A percentile compares a stretch with the other conserved stretches of the same genome.
Conservation (phyloP, 345 rosid genomes). For the Eucalyptus brandiana region DNA sequence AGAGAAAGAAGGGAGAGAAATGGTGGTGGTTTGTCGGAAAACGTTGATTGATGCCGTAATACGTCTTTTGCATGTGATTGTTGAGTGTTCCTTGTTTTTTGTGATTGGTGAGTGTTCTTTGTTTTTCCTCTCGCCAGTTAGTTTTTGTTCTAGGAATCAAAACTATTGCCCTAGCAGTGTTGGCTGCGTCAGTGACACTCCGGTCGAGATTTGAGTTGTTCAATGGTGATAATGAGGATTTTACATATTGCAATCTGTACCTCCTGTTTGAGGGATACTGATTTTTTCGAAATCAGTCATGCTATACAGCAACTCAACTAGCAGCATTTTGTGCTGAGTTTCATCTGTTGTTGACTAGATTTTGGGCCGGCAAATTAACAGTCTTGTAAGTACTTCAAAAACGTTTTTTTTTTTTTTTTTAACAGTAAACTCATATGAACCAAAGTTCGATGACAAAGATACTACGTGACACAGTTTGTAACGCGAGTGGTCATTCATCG, state of each 20-base stretch:
- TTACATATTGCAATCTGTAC: neutral
- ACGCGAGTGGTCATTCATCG: accelerated
- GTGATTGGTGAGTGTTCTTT: too few relatives aligned
- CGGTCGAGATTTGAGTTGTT: neutral
- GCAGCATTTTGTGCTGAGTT: neutral
- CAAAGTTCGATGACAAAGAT: neutral
- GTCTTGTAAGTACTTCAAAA: neutral
- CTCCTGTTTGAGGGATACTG: neutral
- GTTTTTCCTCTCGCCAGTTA: neutral
- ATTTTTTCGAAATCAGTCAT: neutral
- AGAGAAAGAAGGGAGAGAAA: too few relatives aligned
- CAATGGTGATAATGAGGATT: neutral
- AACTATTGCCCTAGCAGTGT: neutral
- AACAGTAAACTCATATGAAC: neutral
- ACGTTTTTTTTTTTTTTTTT: too few relatives aligned
- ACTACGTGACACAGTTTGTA: too few relatives aligned
- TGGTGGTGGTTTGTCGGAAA: too few relatives aligned
- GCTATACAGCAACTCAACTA: neutral
- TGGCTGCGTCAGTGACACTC: neutral
- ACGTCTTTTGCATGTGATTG: too few relatives aligned
- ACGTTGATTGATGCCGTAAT: too few relatives aligned
- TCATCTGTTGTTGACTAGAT: neutral
- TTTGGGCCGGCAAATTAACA: neutral
- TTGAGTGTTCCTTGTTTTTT: too few relatives aligned
- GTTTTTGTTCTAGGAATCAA: neutral